Conservation (phyloP, 495 filamentous ascomycete species). For the Glonium stellatum region DNA sequence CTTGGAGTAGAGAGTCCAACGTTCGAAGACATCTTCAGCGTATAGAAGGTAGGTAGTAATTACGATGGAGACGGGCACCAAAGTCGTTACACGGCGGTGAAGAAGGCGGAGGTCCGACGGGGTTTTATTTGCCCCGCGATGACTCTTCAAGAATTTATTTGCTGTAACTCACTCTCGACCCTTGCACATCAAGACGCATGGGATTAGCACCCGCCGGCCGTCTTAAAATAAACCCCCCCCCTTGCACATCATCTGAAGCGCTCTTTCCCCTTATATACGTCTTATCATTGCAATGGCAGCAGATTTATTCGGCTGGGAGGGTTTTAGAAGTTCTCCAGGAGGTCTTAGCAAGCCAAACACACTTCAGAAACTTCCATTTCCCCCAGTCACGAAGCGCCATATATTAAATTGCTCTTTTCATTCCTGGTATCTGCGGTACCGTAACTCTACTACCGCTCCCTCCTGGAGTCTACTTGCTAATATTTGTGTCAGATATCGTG, state of each 20-base stretch:
- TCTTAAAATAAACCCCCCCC: too few species aligned
- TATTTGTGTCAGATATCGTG: conserved; percentile 54
- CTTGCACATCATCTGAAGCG: too few species aligned
- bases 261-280: background rate
- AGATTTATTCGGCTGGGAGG: background rate
- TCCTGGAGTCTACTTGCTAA: conserved; percentile 11
- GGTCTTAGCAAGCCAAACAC: background rate
- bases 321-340: background rate
- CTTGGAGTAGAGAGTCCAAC: conserved; percentile 94
- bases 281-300: background rate
- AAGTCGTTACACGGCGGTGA: background rate
- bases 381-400: conserved; percentile 72
- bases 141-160: background rate
- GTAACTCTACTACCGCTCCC: conserved; percentile 26
- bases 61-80: background rate
- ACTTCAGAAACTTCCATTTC: conserved; percentile 56
- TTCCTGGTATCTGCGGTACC: conserved; percentile 72
- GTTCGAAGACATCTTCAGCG: conserved; percentile 76
- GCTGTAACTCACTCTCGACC: background rate
- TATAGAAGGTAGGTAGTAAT: too few species aligned
- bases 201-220: too few species aligned
- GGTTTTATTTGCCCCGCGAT: background rate
- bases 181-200: too few species aligned
- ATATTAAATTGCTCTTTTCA: conserved; percentile 93
- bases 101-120: conserved; percentile 1